Base-by-base conservation (phyloP, 176 grass and related monocot genomes). In the Rhynchospora tenuis region DNA sequence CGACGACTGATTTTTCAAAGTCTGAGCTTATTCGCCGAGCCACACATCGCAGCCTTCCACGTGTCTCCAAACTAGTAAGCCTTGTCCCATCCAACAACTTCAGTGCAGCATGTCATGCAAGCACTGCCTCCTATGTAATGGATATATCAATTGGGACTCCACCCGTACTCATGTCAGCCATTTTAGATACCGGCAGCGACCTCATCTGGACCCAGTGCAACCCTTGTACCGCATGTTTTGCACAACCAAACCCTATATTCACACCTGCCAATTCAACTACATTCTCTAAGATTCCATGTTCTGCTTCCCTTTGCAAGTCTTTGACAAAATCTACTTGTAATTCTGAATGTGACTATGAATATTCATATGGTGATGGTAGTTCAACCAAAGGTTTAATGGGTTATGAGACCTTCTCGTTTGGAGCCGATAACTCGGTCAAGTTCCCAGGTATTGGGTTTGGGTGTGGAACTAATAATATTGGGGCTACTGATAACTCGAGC, bases 171-270 rank as follows among this genome's bases (percentile, higher is more conserved):
- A 43, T 93, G 31, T 82, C 91, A 57, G 89, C 85, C 73, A 88
- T 96, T 45, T 81, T 91, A 76, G 91, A 97, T 87, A 97, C 89
- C 7, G 93, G 93, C 17, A 97, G 91, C 73, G 91, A 93, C 67
- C 91, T 93, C 81, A 85, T 90, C 63, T 97, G 94, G 94, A 97
- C 94, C 54, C 94, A 93, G 83, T 94, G 89, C 83, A 82, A 89
- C 55, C 86, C 89, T 13, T 94, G 91, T 78, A 64, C 33, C 15
- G 13, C 72, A 75, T 94, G 89, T 79, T 89, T 91, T 78, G 54
- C 81, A 23, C 86, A 91, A 85, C 91, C 89, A 1, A 29, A 47
- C 69, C 88, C 86, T n/a, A 38, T 90, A 23, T 93, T 89, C 48
- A 27, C 56, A 28, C 91, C 88, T 23, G 72, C 80, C 3, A 73